Base-by-base conservation (phyloP, 108 stramenopile genomes). In the Cyclotella choctawhatcheeana region DNA sequence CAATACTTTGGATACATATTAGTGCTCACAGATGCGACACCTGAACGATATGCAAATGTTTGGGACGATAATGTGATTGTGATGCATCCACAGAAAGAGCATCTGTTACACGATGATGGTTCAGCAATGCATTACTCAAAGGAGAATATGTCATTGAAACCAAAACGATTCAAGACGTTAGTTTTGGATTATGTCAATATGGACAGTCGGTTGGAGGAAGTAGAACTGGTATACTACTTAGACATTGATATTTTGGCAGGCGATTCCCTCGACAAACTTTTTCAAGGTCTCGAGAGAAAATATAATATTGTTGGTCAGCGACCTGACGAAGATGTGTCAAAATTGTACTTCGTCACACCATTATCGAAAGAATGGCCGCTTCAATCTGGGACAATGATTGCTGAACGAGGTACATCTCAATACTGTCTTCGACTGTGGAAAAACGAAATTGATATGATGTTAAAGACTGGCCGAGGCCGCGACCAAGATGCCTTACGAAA, bases 211-310 rank as follows among this genome's bases (percentile, higher is more conserved):
- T 60, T 81, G 8, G 61, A 67, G 32, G n/a, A 62, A 8, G 76
- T 84, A 0, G 44, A 81, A 20, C 56, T 64, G 22, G 47, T 84
- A 0, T 84, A 84, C 37, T 84, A 84, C 52, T 67, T 84, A 29
- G 84, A 84, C 60, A 82, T 84, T 59, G 84, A 84, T 53, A 78
- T 84, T 20, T 48, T 84, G 58, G 84, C 81, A 1, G 84, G 80
- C n/a, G 48, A 59, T 54, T 43, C 61, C 0, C 21, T 84, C 44
- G 33, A 40, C 24, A 34, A 44, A 29, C 58, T 79, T 3, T 79
- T 79, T 45, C 63, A 40, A 10, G 64, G 64, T 18, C 4, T 78
- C 6, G 69, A 70, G 37, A 20, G 31, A 20, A 66, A 61, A 43
- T 67, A 79, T 17, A 35, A 60, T 12, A 48, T 71, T 0, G 18